Percentiles rank a stretch among this genome's conserved stretches.
Evolutionary conservation across 2,329 filamentous ascomycete species (phyloP).

Genomic region (Arachnomyces sp.): DNA sequence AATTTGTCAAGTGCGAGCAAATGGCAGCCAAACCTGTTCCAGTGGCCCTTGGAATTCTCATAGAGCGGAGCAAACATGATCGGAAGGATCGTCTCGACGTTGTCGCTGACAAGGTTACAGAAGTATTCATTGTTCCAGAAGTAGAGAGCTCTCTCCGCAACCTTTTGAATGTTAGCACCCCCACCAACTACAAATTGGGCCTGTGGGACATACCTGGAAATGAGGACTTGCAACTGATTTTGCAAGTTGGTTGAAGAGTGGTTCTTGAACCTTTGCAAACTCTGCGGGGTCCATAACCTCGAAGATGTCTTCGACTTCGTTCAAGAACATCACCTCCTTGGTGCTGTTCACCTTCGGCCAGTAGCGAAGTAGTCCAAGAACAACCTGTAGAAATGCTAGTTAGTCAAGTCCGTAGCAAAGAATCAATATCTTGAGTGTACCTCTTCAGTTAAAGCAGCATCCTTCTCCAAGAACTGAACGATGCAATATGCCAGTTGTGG

Average conservation of each 20-base stretch:
- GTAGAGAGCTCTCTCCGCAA: constrained; percentile 91
- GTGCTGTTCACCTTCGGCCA: constrained; percentile 99
- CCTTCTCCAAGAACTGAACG: constrained; percentile 96
- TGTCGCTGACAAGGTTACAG: constrained; percentile 97
- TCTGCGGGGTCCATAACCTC: constrained; percentile 99
- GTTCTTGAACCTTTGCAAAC: constrained; percentile 97
- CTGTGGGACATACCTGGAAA: constrained; percentile 59
- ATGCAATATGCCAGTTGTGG: constrained; percentile 98
- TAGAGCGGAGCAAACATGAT: constrained; percentile 99
- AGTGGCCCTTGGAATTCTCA: constrained; percentile 98
- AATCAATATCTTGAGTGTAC: constrained; percentile 41
- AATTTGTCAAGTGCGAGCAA: background rate
- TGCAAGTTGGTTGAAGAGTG: constrained; percentile 90
- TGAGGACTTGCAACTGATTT: constrained; percentile 98
- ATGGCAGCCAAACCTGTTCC: constrained; percentile 68
- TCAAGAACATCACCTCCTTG: constrained; percentile 99
- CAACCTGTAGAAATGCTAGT: constrained; percentile 52
- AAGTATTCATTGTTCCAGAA: constrained; percentile 99
- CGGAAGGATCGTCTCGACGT: constrained; percentile 93
- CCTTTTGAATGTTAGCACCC: constrained; percentile 37
- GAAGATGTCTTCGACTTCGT: constrained; percentile 98
- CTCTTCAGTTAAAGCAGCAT: constrained; percentile 93
- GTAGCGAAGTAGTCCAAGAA: constrained; percentile 86
- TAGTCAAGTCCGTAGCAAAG: constrained; percentile 5
- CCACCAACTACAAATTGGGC: constrained; percentile 1